These are phyloP conservation scores for Cephaloascus albidus DNA, from an alignment of 805 yeast genomes.

Conservation along the genomic window DNA sequence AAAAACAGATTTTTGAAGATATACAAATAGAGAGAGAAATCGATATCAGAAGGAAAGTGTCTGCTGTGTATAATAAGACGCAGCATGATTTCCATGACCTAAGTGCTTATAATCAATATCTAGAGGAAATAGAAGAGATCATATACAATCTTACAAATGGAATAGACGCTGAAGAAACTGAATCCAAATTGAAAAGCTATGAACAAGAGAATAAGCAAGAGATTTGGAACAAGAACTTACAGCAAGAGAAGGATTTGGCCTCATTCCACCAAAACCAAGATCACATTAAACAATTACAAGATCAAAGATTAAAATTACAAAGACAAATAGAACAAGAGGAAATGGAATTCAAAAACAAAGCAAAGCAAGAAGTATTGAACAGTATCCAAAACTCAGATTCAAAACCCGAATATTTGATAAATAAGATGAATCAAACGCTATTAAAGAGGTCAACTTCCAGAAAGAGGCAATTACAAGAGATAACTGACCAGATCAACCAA, in stretches of 20 bases:
- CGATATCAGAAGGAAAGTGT: constrained; percentile 76
- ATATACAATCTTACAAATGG: constrained; percentile 69
- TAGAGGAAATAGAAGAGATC: constrained; percentile 77
- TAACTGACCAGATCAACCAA: constrained; percentile 47
- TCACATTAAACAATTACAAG: constrained; percentile 38
- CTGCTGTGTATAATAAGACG: constrained; percentile 70
- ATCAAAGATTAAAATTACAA: constrained; percentile 61
- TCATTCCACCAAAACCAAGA: constrained; percentile 53
- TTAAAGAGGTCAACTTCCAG: constrained; percentile 23
- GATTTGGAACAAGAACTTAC: constrained; percentile 67
- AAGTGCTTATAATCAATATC: constrained; percentile 60
- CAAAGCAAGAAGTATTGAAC: constrained; percentile 30
- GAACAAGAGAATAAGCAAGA: constrained; percentile 67
- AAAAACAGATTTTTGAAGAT: constrained; percentile 89
- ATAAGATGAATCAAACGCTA: constrained; percentile 18
- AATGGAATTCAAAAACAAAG: constrained; percentile 26
- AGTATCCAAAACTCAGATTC: constrained; percentile 21
- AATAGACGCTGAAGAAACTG: constrained; percentile 61
- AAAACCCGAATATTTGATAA: constrained; percentile 30
- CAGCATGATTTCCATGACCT: constrained; percentile 59
- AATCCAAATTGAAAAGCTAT: constrained; percentile 54
- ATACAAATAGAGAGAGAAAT: constrained; percentile 85
- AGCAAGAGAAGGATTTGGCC: constrained; percentile 63
- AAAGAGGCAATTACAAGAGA: constrained; percentile 33
- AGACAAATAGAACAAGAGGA: constrained; percentile 43